Percentiles rank a stretch among this genome's conserved stretches.
Evolutionary conservation across 345 rosid species (phyloP).

Genomic region (Brassica incana): DNA sequence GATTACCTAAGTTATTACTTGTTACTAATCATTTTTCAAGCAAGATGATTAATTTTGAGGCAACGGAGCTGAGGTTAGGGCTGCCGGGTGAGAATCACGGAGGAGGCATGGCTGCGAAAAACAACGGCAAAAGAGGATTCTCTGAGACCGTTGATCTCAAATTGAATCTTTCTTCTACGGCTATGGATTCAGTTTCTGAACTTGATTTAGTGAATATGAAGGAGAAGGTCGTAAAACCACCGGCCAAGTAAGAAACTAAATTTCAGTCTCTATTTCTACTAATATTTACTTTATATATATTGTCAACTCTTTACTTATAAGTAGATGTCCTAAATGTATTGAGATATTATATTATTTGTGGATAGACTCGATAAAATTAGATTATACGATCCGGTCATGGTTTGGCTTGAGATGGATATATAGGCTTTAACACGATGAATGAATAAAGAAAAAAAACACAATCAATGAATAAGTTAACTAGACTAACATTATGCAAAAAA

Average conservation of each 20-base stretch:
- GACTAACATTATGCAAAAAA: background rate
- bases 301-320: background rate
- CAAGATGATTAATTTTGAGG: slow-evolving; percentile 75
- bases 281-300: background rate
- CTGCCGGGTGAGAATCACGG: slow-evolving; percentile 51
- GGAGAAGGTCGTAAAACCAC: slow-evolving; percentile 53
- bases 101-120: slow-evolving; percentile 26
- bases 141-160: slow-evolving; percentile 67
- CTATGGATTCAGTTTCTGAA: slow-evolving; percentile 35
- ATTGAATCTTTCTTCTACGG: slow-evolving; percentile 61
- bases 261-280: background rate
- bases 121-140: slow-evolving; percentile 66
- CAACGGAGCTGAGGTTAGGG: slow-evolving; percentile 84
- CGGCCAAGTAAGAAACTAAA: slow-evolving; percentile 54
- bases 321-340: background rate
- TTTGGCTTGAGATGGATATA: background rate
- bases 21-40: background rate
- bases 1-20: background rate
- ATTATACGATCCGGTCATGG: background rate
- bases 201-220: slow-evolving; percentile 33
- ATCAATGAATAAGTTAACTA: background rate
- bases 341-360: background rate
- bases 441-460: no score
- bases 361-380: background rate
- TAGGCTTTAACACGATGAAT: background rate